Evolutionary conservation across 192 early-diverging fungal genomes (phyloP), one percentile per base, ranked within the genome.

Genomic region (Backusella tarrabulga): DNA sequence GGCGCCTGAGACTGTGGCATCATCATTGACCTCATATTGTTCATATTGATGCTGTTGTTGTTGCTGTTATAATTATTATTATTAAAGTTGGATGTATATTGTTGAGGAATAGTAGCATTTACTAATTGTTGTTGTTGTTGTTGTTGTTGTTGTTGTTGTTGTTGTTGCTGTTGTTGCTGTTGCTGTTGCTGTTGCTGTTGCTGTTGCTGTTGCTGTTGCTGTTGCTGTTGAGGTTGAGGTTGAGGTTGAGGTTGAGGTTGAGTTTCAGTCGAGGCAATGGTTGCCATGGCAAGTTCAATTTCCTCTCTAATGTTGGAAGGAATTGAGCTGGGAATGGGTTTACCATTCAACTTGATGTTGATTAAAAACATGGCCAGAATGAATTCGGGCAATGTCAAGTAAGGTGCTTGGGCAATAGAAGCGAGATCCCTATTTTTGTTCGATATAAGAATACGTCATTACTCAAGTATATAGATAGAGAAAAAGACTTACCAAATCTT

Each of bases 301-400:
- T 91, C 90, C 11, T 85, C 81, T 9, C 50, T 75, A 38, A 92
- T 83, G 35, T 82, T 79, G 29, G 84, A 77, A 21, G 88, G 87
- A 46, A 91, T 74, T 19, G 72, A 76, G 6, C 66, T 73, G 1
- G 91, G 91, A 46, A 92, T 32, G 0, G 81, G 71, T 67, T 89
- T 85, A n/a, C 89, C 89, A 5, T 67, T 78, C 32, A 91, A 75
- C 35, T 86, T 83, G 4, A 81, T 82, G 34, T 88, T 82, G 0
- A 90, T 85, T 41, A 92, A 78, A 72, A 84, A 90, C 91, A 92
- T 89, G 56, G 90, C 87, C 66, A 92, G 76, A 46, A 84, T 87
- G 79, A 92, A 92, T 76, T 92, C 91, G 0, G 90, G 79, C 67
- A 90, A 81, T 34, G 87, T 84, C 23, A 92, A 79, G 32, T 86